Conservation (phyloP, 352 stramenopile species). For the Phytophthora ohioensis region DNA sequence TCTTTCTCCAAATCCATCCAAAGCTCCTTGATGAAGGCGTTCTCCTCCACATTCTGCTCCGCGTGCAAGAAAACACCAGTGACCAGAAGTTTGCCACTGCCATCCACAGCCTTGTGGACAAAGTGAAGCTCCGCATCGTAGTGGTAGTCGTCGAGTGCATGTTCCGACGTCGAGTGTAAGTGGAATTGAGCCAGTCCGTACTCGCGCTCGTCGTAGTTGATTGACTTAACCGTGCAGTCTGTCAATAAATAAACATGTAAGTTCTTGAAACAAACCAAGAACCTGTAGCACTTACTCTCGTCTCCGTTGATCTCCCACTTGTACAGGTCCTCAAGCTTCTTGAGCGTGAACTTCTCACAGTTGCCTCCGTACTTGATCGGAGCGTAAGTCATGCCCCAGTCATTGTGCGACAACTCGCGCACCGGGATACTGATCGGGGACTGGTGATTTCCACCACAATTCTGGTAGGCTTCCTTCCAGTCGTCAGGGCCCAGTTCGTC, state of each 20-base stretch:
- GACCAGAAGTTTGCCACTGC: constrained; percentile 41
- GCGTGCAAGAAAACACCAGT: constrained; percentile 55
- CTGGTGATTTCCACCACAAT: constrained; percentile 55
- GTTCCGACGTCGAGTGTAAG: constrained; percentile 55
- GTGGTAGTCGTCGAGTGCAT: constrained; percentile 54
- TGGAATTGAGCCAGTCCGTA: constrained; percentile 73
- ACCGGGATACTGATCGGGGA: constrained; percentile 65
- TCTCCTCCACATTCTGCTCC: constrained; percentile 41
- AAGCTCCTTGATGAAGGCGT: constrained; percentile 58
- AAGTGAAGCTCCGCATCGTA: constrained; percentile 63
- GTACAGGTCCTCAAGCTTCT: constrained; percentile 69
- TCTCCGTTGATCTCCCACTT: constrained; percentile 63
- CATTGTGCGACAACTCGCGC: constrained; percentile 37
- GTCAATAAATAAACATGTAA: neutral
- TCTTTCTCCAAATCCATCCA: constrained; percentile 51
- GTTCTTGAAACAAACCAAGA: neutral
- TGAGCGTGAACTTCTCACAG: constrained; percentile 63
- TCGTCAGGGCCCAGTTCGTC: constrained; percentile 48
- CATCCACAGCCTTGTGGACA: constrained; percentile 50
- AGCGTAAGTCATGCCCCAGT: constrained; percentile 51
- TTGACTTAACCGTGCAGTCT: constrained; percentile 65
- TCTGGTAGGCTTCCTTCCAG: constrained; percentile 49
- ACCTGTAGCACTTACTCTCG: constrained; percentile 33
- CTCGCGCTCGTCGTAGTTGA: constrained; percentile 49
- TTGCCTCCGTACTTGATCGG: constrained; percentile 62